Base-by-base conservation (phyloP, 1,139 yeast genomes). In the Insectozyma bohioensis region DNA sequence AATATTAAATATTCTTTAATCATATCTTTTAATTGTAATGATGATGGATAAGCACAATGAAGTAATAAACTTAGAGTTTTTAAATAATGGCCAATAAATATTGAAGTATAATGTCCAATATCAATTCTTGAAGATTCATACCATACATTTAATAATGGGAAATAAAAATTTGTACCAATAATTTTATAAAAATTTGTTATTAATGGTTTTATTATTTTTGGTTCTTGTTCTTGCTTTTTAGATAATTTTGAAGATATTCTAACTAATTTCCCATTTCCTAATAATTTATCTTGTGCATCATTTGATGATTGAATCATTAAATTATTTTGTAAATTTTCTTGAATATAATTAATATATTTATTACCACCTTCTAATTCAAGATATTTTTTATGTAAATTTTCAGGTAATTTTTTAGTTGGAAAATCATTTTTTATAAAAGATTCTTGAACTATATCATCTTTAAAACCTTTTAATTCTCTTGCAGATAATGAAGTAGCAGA, bases 71-170 rank as follows among this genome's bases (percentile, higher is more conserved):
- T 67, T 38, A 84, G 49, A 0, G 86, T 78, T 36, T 76, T 72
- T 33, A 83, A 47, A 49, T 69, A 81, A 49, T 82, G 90, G 0
- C 78, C 71, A 20, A 67, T 62, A 24, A 82, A 56, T 1, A 81
- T 48, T 1, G 78, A 65, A 0, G 83, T 73, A 48, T 77, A 78
- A 25, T 64, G 67, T 0, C 85, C 85, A 30, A 75, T 63, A 32
- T 67, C 61, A 1, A 64, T 65, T 10, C 31, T 28, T 4, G 58
- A 51, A 4, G 62, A 51, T 27, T 69, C 68, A 42, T 75, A 67
- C 82, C 84, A 79, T 2, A 75, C 62, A 12, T 69, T 66, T 0
- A 73, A 51, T 34, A 84, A 60, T 1, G 88, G 83, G 44, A 71
- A 79, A 45, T 68, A 80, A 37, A 80, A 69, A 17, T 55, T 49